Conservation (phyloP, 164 flowering plant species). For the Aristolochia californica region DNA sequence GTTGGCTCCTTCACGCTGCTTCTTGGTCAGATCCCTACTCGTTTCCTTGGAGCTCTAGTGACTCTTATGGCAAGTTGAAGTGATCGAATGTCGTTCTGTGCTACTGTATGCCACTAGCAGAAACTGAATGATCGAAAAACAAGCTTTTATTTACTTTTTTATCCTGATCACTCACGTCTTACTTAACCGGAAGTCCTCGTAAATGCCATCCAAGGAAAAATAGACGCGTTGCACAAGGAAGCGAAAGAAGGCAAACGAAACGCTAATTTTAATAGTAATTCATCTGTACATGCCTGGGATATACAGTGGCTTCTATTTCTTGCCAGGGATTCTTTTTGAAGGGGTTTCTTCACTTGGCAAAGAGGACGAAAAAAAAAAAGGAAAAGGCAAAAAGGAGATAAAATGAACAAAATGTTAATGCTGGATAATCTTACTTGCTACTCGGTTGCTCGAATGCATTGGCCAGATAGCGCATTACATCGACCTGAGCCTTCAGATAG, state of each 20-base stretch:
- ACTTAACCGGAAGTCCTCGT: too few relatives aligned
- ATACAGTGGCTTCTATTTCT: conserved; percentile 1
- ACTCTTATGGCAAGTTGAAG: too few relatives aligned
- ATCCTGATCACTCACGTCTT: too few relatives aligned
- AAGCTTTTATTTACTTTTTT: too few relatives aligned
- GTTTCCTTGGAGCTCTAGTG: too few relatives aligned
- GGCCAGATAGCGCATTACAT: conserved; percentile 57
- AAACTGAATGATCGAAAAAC: too few relatives aligned
- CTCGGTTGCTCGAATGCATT: conserved; percentile 19
- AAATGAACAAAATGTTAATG: background rate
- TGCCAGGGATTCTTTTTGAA: background rate
- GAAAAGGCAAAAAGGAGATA: background rate
- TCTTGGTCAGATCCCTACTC: too few relatives aligned
- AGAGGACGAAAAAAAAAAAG: background rate
- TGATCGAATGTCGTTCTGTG: too few relatives aligned
- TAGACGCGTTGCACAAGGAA: too few relatives aligned
- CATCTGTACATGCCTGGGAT: conserved; percentile 23
- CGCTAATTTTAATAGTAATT: conserved; percentile 3
- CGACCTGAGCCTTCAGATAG: conserved; percentile 59
- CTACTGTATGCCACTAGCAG: too few relatives aligned
- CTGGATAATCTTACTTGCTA: conserved; percentile 14
- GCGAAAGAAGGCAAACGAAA: too few relatives aligned
- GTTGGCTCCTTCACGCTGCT: too few relatives aligned
- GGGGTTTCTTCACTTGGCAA: conserved; percentile 4
- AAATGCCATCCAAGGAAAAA: background rate